Percentiles rank a stretch among this genome's conserved stretches.
These are phyloP conservation scores for Spathaspora gorwiae DNA, from an alignment of 805 yeast species.

Conservation along the genomic window DNA sequence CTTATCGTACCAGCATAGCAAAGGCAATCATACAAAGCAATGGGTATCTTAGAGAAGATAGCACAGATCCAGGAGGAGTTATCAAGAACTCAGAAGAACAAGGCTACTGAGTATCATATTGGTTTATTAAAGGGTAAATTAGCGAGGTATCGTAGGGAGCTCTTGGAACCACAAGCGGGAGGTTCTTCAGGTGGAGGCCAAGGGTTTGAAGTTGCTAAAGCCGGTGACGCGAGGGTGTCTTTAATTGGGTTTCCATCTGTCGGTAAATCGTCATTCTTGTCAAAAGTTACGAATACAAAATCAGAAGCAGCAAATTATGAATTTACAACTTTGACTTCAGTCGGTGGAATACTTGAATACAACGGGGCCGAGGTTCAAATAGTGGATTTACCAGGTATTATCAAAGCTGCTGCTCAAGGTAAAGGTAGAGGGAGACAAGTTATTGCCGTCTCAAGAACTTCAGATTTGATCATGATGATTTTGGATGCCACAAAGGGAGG, in stretches of 20 bases:
- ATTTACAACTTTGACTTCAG: conserved; percentile 93
- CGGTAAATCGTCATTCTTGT: conserved; percentile 87
- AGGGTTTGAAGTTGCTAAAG: conserved; percentile 91
- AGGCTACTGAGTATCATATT: conserved; percentile 95
- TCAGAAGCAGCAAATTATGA: conserved; percentile 94
- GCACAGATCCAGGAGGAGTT: conserved; percentile 88
- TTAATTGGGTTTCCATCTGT: conserved; percentile 97
- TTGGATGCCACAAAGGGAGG: conserved; percentile 92
- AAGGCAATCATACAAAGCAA: conserved; percentile 1
- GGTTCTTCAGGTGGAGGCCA: conserved; percentile 71
- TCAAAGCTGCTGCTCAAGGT: conserved; percentile 94
- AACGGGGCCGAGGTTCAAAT: conserved; percentile 97
- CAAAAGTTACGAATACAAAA: conserved; percentile 87
- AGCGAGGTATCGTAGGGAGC: conserved; percentile 86
- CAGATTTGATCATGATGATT: conserved; percentile 89
- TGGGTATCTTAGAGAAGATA: conserved; percentile 59
- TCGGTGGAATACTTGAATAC: conserved; percentile 91
- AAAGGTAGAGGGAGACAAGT: conserved; percentile 98
- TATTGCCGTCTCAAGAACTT: conserved; percentile 91
- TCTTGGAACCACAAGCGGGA: conserved; percentile 84
- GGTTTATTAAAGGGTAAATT: conserved; percentile 92
- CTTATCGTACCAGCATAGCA: too few relatives aligned
- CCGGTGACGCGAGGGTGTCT: conserved; percentile 95
- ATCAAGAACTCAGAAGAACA: conserved; percentile 92
- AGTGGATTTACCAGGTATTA: conserved; percentile 96